These are phyloP conservation scores for Euphorbia pulcherrima DNA, from an alignment of 345 rosid genomes.

Conservation along the genomic window DNA sequence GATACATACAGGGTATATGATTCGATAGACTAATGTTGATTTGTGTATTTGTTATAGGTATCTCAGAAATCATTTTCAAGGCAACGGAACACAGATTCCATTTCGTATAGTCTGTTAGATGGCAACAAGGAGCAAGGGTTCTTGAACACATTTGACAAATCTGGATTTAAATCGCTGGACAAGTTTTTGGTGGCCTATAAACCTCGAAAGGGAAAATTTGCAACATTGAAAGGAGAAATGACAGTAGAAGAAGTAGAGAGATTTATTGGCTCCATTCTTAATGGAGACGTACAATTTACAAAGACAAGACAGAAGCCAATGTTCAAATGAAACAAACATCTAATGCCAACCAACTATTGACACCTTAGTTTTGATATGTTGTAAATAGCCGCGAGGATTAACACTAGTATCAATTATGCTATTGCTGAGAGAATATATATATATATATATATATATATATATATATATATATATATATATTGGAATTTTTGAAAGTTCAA, in stretches of 20 bases:
- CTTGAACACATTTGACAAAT: slow-evolving; percentile 53
- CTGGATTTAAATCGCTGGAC: slow-evolving; percentile 53
- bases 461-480: no score
- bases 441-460: no score
- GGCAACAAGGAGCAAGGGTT: slow-evolving; percentile 58
- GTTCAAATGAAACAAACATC: slow-evolving; percentile 6
- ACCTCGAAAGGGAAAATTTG: slow-evolving; percentile 65
- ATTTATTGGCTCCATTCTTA: slow-evolving; percentile 64
- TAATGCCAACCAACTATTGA: background rate
- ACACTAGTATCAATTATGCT: background rate
- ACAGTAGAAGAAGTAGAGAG: slow-evolving; percentile 59
- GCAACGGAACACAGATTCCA: slow-evolving; percentile 39
- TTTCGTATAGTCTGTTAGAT: slow-evolving; percentile 64
- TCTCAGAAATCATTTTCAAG: slow-evolving; percentile 73
- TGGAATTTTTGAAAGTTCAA: no score
- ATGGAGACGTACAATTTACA: slow-evolving; percentile 63
- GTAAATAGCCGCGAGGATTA: background rate
- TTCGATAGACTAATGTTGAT: slow-evolving; percentile 10
- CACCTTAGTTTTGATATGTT: background rate
- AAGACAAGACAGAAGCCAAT: slow-evolving; percentile 55
- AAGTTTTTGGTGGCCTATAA: slow-evolving; percentile 65
- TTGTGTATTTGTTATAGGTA: slow-evolving; percentile 43
- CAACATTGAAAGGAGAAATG: slow-evolving; percentile 38
- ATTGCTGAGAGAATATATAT: background rate
- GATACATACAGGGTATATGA: background rate